Percentiles rank a stretch among this genome's conserved stretches.
phyloP scores from a whole-genome alignment of 2,329 filamentous ascomycete species.

The Stachybotrys chlorohalonatus region DNA sequence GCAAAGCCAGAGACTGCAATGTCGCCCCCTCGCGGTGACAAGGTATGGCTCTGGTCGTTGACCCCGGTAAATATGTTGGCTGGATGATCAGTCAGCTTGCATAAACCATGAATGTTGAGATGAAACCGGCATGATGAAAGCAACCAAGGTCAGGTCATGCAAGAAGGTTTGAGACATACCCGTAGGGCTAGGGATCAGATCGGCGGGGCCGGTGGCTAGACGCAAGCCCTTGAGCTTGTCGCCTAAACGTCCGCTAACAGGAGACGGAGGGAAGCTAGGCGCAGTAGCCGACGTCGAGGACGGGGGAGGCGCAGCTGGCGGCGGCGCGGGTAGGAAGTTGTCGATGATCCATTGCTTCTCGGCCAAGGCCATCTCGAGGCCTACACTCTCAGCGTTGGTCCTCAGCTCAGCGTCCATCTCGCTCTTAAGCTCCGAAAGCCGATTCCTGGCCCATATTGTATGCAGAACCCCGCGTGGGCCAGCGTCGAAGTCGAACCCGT shows the following conservation, averaged over 20 bases:
- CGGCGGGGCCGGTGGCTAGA: constrained; percentile 62
- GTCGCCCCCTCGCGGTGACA: constrained; percentile 20
- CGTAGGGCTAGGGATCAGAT: constrained; percentile 44
- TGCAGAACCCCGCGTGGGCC: constrained; percentile 78
- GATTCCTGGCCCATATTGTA: constrained; percentile 82
- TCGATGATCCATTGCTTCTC: constrained; percentile 80
- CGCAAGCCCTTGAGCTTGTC: constrained; percentile 76
- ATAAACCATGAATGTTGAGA: no score
- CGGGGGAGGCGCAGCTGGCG: constrained; percentile 4
- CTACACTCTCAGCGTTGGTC: constrained; percentile 71
- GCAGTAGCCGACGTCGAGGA: constrained; percentile 3
- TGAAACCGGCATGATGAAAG: no score
- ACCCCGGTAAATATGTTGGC: constrained; percentile 25
- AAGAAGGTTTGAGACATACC: constrained; percentile 30
- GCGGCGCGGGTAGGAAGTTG: constrained; percentile 47
- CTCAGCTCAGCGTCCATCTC: constrained; percentile 70
- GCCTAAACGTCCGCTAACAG: constrained; percentile 58
- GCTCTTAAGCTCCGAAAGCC: constrained; percentile 62
- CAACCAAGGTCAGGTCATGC: not conserved
- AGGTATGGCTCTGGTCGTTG: constrained; percentile 21
- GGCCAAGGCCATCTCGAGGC: constrained; percentile 71
- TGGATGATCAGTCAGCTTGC: constrained; percentile 3
- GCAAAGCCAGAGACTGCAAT: constrained; percentile 27
- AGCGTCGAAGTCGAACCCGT: constrained; percentile 60
- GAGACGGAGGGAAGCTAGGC: constrained; percentile 53